Evolutionary conservation across 345 rosid genomes (phyloP).

Genomic region (Dimocarpus longan): DNA sequence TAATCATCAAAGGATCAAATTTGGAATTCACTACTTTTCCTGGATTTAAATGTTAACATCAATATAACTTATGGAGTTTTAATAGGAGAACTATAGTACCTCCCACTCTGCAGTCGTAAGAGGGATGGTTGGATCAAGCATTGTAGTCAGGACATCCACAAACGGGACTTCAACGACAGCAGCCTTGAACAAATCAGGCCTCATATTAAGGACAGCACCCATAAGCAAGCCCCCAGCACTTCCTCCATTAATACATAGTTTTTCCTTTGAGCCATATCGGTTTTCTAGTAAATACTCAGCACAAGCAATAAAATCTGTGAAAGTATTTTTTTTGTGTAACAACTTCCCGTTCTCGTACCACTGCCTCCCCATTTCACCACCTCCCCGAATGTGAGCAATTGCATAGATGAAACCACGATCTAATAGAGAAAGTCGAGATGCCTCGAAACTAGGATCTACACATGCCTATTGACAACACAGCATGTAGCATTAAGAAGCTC

Average conservation of each 20-base stretch:
- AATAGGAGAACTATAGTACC: constrained; percentile 42
- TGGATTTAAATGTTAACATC: background rate
- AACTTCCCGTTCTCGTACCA: constrained; percentile 50
- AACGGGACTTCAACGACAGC: constrained; percentile 95
- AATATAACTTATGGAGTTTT: background rate
- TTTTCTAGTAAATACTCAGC: constrained; percentile 77
- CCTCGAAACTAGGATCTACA: constrained; percentile 69
- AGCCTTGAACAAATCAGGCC: constrained; percentile 92
- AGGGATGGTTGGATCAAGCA: constrained; percentile 94
- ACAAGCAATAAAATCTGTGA: constrained; percentile 79
- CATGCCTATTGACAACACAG: constrained; percentile 46
- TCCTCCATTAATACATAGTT: constrained; percentile 83
- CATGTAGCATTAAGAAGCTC: constrained; percentile 2
- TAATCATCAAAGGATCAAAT: no score
- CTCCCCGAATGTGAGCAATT: constrained; percentile 95
- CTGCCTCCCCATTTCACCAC: constrained; percentile 97
- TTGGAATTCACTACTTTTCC: no score
- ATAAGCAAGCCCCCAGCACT: constrained; percentile 96
- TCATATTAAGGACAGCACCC: constrained; percentile 95
- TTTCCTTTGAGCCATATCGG: constrained; percentile 74
- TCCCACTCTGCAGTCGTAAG: constrained; percentile 99
- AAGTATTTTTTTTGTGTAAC: constrained; percentile 62
- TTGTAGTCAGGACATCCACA: constrained; percentile 90
- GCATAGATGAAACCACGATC: constrained; percentile 90
- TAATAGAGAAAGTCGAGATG: constrained; percentile 75